Evolutionary conservation across 345 rosid genomes (phyloP), one percentile per base, ranked within the genome.

Genomic region (Gossypium longicalyx): DNA sequence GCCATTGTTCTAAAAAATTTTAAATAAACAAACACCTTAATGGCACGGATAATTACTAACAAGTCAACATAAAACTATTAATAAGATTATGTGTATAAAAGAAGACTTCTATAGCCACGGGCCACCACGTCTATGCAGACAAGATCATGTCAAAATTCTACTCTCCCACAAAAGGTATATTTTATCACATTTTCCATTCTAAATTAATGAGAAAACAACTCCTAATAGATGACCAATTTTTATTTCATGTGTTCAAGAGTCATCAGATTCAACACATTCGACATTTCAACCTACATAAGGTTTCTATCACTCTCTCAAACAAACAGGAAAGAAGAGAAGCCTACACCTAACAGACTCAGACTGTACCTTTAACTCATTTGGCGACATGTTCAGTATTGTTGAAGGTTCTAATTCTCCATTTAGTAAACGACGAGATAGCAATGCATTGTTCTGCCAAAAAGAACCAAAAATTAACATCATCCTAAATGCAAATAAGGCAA

Each of bases 341-440:
- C 52, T 67, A 62, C 61, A 13, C 67, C 52, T 73, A n/a, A 60
- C 25, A 54, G 27, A 41, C 12, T 47, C n/a, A 56, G 41, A 41
- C 12, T 54, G 41, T 68, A 93, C 99, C 93, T 93, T 96, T 79
- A 96, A 83, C 76, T 96, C 98, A 77, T 72, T 86, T 47, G 98
- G 98, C 45, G 95, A 85, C 99, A 96, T 96, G 78, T 83, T 86
- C 80, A 91, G 80, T 79, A 96, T 89, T 83, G 88, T 89, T n/a
- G 85, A 77, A 66, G 99, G 97, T 72, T 87, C 86, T 80, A 93
- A 77, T 82, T 93, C 97, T 75, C 91, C 89, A 79, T 85, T 96
- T 54, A 96, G 86, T 12, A 96, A 83, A 22, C 99, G 89, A 3
- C 78, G 79, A 44, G 99, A 92, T 59, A 96, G 89, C 56, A 87